Evolutionary conservation across 768 basidiomycete genomes (phyloP), one percentile per base, ranked within the genome.

Genomic region (Rubroboletus pulcherrimus): DNA sequence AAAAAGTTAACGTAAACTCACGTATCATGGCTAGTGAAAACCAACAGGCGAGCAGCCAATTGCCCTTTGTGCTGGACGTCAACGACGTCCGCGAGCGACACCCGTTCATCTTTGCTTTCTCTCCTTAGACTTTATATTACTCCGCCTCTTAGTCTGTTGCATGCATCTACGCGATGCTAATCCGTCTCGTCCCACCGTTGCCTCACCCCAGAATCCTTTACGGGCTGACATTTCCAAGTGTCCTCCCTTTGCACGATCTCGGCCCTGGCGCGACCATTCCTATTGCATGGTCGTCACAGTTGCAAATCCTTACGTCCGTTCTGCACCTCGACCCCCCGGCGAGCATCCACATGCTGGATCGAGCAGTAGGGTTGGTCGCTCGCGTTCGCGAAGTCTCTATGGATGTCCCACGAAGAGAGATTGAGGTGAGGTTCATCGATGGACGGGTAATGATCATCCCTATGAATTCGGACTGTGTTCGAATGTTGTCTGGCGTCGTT

Each of bases 321-420:
- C 79, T 82, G 35, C 79, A 80, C 29, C 77, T 87, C 39, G 79
- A 83, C 24, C 63, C 77, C 29, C 86, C 83, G 3, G 66, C 69
- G 0, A 73, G 72, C 17, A 68, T 85, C 9, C 84, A 86, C 65
- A 77, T 80, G 33, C 73, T 87, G 43, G 87, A 88, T 73, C 78
- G 78, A 60, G 76, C 83, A 21, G 81, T 79, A 6, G 83, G 82
- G 43, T 69, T 87, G 29, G 75, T 81, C 14, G 76, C 75, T 46
- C 73, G 86, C 35, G 68, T 85, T 31, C 74, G 78, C 42, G 78
- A 86, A 62, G 79, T 90, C n/a, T 72, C 75, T 8, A 84, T 89
- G 70, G 83, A 91, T 64, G 62, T 89, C 49, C 69, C 73, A 10
- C 66, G 66, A 26, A 67, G 70, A 37, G 74, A 75, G 42, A 73